These are phyloP conservation scores for Cercospora beticola DNA, from an alignment of 2,329 filamentous ascomycete species.

Conservation along the genomic window DNA sequence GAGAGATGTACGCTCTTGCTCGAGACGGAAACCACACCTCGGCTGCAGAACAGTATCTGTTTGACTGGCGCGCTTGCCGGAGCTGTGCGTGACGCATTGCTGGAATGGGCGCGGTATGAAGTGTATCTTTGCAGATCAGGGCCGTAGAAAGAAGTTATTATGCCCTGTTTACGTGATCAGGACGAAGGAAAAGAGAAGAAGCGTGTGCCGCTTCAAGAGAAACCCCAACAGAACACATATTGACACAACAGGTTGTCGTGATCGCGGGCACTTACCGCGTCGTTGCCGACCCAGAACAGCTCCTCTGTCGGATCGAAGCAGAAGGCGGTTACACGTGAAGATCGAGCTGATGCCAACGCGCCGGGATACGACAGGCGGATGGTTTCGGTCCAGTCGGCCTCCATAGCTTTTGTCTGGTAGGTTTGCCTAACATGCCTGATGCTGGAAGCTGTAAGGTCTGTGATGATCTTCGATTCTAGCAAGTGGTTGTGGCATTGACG, in stretches of 20 bases:
- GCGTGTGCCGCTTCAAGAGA: neutral
- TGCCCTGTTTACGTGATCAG: constrained; percentile 59
- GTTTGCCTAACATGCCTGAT: neutral
- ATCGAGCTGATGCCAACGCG: constrained; percentile 67
- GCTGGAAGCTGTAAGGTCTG: neutral
- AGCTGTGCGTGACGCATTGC: constrained; percentile 36
- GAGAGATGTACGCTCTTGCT: constrained; percentile 84
- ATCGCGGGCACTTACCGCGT: constrained; percentile 63
- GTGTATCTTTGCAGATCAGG: constrained; percentile 85
- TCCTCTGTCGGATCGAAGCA: constrained; percentile 89
- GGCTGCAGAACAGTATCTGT: constrained; percentile 88
- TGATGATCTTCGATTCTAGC: neutral
- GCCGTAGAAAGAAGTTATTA: constrained; percentile 84
- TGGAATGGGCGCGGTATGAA: constrained; percentile 76
- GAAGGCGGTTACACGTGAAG: constrained; percentile 73
- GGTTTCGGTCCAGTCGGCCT: constrained; percentile 62
- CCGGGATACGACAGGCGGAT: constrained; percentile 78
- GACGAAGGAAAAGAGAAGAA: neutral
- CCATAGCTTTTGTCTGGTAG: constrained; percentile 41
- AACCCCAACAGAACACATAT: neutral
- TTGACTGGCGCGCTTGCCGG: constrained; percentile 70
- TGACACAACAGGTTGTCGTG: neutral
- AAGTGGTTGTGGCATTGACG: neutral
- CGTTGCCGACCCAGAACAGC: constrained; percentile 88
- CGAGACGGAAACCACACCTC: constrained; percentile 83